phyloP scores from a whole-genome alignment of 2,329 filamentous ascomycete genomes.

The Pseudogymnoascus sp. region DNA sequence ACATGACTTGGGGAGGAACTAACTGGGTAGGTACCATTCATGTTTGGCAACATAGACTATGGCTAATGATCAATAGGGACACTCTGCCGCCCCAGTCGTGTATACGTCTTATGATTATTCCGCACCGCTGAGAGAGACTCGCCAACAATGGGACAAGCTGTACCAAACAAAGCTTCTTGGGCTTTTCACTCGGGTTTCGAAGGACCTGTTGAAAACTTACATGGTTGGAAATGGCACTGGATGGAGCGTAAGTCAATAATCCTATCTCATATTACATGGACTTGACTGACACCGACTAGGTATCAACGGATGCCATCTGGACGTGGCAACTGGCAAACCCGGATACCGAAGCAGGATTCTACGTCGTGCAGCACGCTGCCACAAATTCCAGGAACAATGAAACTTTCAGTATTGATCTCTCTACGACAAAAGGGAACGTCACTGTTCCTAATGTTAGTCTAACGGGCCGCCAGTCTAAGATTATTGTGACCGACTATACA shows the following conservation, averaged over 20 bases:
- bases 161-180: slow-evolving; percentile 48
- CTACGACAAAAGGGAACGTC: slow-evolving; percentile 39
- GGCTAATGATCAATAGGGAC: slow-evolving; percentile 7
- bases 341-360: slow-evolving; percentile 43
- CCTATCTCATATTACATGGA: not conserved
- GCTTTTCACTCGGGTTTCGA: slow-evolving; percentile 46
- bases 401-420: slow-evolving; percentile 40
- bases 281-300: slow-evolving; percentile 16
- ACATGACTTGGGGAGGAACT: slow-evolving; percentile 49
- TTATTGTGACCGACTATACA: slow-evolving; percentile 46
- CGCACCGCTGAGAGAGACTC: slow-evolving; percentile 46
- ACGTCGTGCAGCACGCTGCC: slow-evolving; percentile 40
- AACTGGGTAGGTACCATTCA: slow-evolving; percentile 38
- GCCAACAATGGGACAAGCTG: slow-evolving; percentile 45
- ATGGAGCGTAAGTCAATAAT: slow-evolving; percentile 30
- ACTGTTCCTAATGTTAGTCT: slow-evolving; percentile 41
- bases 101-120: slow-evolving; percentile 40
- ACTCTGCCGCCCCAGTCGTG: slow-evolving; percentile 40
- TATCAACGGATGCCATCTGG: slow-evolving; percentile 34
- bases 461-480: slow-evolving; percentile 46
- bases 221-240: slow-evolving; percentile 50
- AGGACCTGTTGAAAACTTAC: slow-evolving; percentile 42
- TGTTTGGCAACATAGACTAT: not conserved
- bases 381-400: slow-evolving; percentile 39
- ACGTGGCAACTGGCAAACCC: slow-evolving; percentile 48